phyloP scores from a whole-genome alignment of 208 protist species.

The Leishmania lainsoni region DNA sequence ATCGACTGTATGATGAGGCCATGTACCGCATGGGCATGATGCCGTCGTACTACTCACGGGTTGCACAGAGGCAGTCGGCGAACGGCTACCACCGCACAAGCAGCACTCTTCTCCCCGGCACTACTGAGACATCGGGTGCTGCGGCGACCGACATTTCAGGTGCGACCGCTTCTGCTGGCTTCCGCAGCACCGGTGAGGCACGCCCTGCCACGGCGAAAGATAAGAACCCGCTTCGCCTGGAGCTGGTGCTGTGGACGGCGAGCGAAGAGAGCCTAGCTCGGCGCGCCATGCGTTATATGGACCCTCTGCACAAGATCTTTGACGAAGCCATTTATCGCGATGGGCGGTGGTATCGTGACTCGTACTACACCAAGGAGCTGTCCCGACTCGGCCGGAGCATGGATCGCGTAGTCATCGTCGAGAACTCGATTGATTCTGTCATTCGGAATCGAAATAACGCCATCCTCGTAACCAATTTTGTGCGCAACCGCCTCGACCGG shows the following conservation, averaged over 20 bases:
- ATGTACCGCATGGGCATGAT: slow-evolving; percentile 36
- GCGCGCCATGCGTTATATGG: slow-evolving; percentile 71
- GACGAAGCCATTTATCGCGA: slow-evolving; percentile 88
- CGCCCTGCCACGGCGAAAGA: slow-evolving; percentile 26
- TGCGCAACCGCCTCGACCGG: slow-evolving; percentile 65
- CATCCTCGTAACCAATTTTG: slow-evolving; percentile 89
- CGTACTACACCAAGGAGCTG: slow-evolving; percentile 89
- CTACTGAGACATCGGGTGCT: not conserved
- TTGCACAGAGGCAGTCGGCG: slow-evolving; percentile 25
- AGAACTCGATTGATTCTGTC: slow-evolving; percentile 90
- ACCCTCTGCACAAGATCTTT: slow-evolving; percentile 74
- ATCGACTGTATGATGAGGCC: slow-evolving; percentile 54
- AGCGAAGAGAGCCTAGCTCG: slow-evolving; percentile 75
- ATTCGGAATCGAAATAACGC: slow-evolving; percentile 75
- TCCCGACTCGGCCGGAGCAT: slow-evolving; percentile 74
- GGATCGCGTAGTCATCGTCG: slow-evolving; percentile 83
- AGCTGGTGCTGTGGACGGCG: slow-evolving; percentile 92
- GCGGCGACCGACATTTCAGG: not conserved
- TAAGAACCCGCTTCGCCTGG: slow-evolving; percentile 46
- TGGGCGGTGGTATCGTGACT: slow-evolving; percentile 83
- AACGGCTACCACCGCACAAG: slow-evolving; percentile 18
- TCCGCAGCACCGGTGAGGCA: slow-evolving; percentile 26
- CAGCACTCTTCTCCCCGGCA: not conserved
- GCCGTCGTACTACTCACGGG: slow-evolving; percentile 27
- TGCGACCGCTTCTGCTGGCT: not conserved